phyloP scores from a whole-genome alignment of 139 green algal genomes.

The Chloropicon primus region DNA sequence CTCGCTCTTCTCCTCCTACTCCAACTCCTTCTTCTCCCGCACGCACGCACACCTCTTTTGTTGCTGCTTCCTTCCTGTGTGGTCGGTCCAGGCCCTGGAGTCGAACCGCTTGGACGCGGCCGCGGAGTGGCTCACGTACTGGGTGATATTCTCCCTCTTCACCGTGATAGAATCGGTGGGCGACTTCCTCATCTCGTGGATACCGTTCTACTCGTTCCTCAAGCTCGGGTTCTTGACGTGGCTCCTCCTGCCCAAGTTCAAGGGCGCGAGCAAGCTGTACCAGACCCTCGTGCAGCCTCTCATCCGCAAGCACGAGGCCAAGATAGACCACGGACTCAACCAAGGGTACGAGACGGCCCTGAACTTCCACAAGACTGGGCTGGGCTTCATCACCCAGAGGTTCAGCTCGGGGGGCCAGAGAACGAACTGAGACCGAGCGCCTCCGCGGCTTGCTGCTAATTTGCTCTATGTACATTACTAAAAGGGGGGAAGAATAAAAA shows the following conservation, averaged over 20 bases:
- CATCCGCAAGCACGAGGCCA: constrained; percentile 4
- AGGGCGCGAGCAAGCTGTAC: constrained; percentile 5
- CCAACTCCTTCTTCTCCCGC: not conserved
- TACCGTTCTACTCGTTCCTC: constrained; percentile 15
- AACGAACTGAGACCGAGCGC: not conserved
- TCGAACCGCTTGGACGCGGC: constrained; percentile 9
- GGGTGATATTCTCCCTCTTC: constrained; percentile 21
- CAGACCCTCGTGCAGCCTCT: not conserved
- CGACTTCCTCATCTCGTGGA: constrained; percentile 10
- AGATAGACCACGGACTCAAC: constrained; percentile 1
- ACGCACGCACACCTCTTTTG: too few species aligned
- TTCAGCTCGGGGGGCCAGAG: not conserved
- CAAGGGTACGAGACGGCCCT: not conserved
- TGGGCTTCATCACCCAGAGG: not conserved
- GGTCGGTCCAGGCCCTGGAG: constrained; percentile 13
- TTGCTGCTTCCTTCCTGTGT: too few species aligned
- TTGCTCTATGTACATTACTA: too few species aligned
- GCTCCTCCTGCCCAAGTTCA: constrained; percentile 21
- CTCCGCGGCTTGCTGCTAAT: too few species aligned
- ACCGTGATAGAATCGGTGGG: constrained; percentile 10
- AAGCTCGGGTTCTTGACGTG: constrained; percentile 26
- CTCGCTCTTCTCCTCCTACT: not conserved
- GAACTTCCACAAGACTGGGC: not conserved
- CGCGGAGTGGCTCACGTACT: constrained; percentile 23
- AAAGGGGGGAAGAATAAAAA: too few species aligned